Percentiles rank a stretch among this genome's conserved stretches.
These are phyloP conservation scores for Clavispora phyllophila DNA, from an alignment of 805 yeast genomes.

Conservation along the genomic window DNA sequence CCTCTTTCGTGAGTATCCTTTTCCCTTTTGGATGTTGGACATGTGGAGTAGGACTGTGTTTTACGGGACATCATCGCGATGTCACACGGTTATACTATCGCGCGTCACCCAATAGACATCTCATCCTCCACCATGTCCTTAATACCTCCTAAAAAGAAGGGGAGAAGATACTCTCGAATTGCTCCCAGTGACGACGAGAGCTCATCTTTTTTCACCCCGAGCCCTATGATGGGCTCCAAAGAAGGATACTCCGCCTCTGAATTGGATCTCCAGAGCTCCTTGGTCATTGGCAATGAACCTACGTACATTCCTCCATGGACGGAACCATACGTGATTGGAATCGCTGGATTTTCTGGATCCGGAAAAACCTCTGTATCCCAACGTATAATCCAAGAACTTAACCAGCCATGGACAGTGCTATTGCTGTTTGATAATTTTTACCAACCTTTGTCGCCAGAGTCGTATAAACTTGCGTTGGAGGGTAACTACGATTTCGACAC, in stretches of 20 bases:
- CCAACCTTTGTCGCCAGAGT: constrained; percentile 60
- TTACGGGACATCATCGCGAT: background rate
- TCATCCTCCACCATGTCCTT: background rate
- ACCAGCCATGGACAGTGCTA: constrained; percentile 93
- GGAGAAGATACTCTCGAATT: constrained; percentile 18
- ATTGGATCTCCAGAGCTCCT: background rate
- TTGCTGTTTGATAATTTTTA: constrained; percentile 90
- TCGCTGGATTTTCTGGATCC: constrained; percentile 72
- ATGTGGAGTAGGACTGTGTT: background rate
- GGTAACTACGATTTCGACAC: constrained; percentile 81
- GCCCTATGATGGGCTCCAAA: constrained; percentile 2
- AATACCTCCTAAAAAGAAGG: background rate
- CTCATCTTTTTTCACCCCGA: constrained; percentile 20
- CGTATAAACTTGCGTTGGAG: constrained; percentile 57
- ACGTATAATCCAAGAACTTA: constrained; percentile 64
- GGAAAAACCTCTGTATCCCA: constrained; percentile 94
- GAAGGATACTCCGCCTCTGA: background rate
- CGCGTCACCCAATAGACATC: too few species aligned
- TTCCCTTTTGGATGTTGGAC: background rate
- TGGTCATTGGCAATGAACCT: background rate
- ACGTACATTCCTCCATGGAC: constrained; percentile 75
- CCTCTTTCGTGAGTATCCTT: background rate
- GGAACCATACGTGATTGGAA: constrained; percentile 80
- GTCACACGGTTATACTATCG: too few species aligned
- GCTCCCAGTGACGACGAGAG: constrained; percentile 21